Base-by-base conservation (phyloP, 2,329 filamentous ascomycete species). In the Fusarium austroafricanum region DNA sequence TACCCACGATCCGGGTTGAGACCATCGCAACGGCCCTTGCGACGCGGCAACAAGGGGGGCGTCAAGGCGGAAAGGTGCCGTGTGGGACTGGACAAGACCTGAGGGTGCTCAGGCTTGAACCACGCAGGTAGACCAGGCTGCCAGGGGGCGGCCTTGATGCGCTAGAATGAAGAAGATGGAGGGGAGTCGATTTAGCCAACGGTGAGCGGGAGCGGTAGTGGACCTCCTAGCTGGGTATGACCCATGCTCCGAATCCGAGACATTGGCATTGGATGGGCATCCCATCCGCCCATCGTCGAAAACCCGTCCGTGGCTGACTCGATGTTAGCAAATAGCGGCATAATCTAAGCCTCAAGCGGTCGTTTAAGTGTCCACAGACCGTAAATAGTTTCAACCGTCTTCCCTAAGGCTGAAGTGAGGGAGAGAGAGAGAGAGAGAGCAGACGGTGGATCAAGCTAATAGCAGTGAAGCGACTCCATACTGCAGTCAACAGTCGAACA, bases 171-270 rank as follows among this genome's bases (percentile, higher is more conserved):
- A 26, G 20, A 18, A 42, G 33, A 31, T 60, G 55, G 40, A 39
- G n/a, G 65, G 60, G 65, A 15, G 65, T 68, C 14, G 5, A 12
- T 56, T 28, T 68, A 68, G 65, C 65, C 65, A 68, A 68, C 65
- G 65, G 65, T 65, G 64, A 60, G 47, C 65, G 65, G 65, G 65
- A 67, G 49, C 64, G 59, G 60, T 60, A 68, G 65, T 65, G 65
- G 65, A 56, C 44, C 49, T 65, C 38, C 31, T 55, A 47, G 59
- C 59, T 51, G 59, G 49, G 42, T 43, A 15, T 23, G 29, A 64
- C 51, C 64, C 64, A 59, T 64, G 64, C 52, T 39, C 33, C 38
- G 28, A 49, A 67, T 55, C 64, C 65, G 53, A 67, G 64, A 60
- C 65, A 67, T 47, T 67, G 52, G 64, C 58, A 67, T 67, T 67